Conservation (phyloP, 495 filamentous ascomycete species). For the Penicillium mononematosum region DNA sequence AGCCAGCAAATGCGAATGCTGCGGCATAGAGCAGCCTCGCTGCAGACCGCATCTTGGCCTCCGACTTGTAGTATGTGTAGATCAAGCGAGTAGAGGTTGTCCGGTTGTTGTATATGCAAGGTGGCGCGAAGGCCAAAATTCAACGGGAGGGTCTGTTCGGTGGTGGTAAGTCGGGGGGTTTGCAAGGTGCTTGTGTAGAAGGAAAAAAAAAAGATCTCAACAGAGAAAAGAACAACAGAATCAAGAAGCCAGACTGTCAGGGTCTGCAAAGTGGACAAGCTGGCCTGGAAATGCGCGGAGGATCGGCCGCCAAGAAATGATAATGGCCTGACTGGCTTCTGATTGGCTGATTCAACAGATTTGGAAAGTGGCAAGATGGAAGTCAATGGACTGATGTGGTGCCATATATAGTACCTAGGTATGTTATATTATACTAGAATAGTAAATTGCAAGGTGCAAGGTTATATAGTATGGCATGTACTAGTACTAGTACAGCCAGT, state of each 20-base stretch:
- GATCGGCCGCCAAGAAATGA: conserved; percentile 21
- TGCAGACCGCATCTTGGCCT: conserved; percentile 60
- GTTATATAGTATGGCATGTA: background rate
- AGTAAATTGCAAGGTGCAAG: background rate
- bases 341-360: conserved; percentile 5
- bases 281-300: conserved; percentile 16
- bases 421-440: background rate
- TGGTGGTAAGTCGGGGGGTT: background rate
- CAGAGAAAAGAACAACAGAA: background rate
- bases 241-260: conserved; percentile 6
- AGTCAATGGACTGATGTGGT: background rate
- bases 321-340: conserved; percentile 7
- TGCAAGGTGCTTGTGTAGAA: background rate
- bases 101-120: conserved; percentile 12
- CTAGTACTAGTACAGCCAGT: background rate
- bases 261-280: conserved; percentile 22
- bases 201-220: background rate
- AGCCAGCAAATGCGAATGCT: conserved; percentile 66
- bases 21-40: conserved; percentile 72
- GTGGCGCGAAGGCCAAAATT: conserved; percentile 18
- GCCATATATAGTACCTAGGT: background rate
- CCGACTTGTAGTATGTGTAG: conserved; percentile 5
- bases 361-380: conserved; percentile 1
- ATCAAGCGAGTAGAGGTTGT: background rate
- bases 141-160: background rate